Evolutionary conservation across 257 asterid species (phyloP).

Genomic region (Solanum chmielewskii): DNA sequence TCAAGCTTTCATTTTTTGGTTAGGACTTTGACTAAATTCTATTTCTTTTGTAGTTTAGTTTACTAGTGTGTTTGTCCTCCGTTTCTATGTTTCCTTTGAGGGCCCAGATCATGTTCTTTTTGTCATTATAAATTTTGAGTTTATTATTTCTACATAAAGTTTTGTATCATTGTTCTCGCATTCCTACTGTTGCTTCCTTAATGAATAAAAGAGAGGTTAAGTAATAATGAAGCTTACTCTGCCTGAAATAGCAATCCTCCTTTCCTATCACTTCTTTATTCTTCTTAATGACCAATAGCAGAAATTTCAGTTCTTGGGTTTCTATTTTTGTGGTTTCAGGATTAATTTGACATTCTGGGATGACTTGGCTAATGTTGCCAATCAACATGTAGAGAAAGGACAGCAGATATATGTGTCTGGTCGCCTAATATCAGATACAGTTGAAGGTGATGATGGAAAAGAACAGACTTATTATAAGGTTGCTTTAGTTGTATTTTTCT

Average conservation of each 20-base stretch:
- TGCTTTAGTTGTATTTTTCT: neutral
- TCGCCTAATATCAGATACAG: constrained; percentile 72
- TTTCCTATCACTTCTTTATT: neutral
- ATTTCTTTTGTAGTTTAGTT: neutral
- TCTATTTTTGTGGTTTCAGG: neutral
- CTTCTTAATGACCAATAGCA: neutral
- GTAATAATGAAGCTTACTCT: neutral
- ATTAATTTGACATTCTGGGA: constrained; percentile 13
- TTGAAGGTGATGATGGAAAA: constrained; percentile 77
- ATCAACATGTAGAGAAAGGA: constrained; percentile 69
- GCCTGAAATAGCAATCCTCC: neutral
- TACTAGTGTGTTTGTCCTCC: neutral
- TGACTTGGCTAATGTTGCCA: constrained; percentile 5
- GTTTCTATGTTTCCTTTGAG: neutral
- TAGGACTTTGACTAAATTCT: neutral
- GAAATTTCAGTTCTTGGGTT: neutral
- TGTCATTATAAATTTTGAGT: neutral
- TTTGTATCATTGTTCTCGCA: neutral
- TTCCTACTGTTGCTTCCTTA: neutral
- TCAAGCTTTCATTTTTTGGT: neutral
- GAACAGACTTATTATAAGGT: constrained; percentile 90
- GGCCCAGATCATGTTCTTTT: neutral
- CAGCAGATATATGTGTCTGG: constrained; percentile 75
- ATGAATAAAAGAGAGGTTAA: neutral
- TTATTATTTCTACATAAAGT: neutral